These are phyloP conservation scores for Cnidoscolus chayamansa DNA, from an alignment of 441 rosid species.

Conservation along the genomic window DNA sequence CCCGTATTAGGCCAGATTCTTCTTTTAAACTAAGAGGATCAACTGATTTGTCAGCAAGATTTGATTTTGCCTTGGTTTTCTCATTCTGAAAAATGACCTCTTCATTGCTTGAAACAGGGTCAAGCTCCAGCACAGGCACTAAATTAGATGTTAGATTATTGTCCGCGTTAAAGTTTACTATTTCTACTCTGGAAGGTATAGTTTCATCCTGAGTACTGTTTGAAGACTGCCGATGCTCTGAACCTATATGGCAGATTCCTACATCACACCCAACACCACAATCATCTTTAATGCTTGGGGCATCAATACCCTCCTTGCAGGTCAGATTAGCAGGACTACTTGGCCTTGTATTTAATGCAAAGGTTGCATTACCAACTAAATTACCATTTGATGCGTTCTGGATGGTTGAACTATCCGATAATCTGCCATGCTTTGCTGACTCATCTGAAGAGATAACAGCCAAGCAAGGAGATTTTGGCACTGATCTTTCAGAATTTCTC, in stretches of 20 bases:
- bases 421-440: constrained; percentile 27
- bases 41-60: constrained; percentile 30
- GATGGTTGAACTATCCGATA: constrained; percentile 23
- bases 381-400: constrained; percentile 29
- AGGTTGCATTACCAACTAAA: constrained; percentile 19
- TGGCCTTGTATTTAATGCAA: constrained; percentile 27
- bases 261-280: constrained; percentile 31
- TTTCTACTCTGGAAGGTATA: constrained; percentile 27
- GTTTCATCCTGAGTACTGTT: constrained; percentile 22
- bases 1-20: constrained; percentile 37
- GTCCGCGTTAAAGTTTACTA: constrained; percentile 28
- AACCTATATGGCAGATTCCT: constrained; percentile 17
- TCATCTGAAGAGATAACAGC: constrained; percentile 33
- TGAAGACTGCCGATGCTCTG: constrained; percentile 20
- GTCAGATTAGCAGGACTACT: constrained; percentile 38
- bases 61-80: constrained; percentile 31
- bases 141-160: constrained; percentile 28
- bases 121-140: constrained; percentile 29
- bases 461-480: constrained; percentile 33
- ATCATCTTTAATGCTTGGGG: constrained; percentile 36
- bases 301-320: constrained; percentile 30
- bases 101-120: constrained; percentile 31
- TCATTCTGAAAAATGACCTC: constrained; percentile 27
- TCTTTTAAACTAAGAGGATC: constrained; percentile 35
- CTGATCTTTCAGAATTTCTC: constrained; percentile 35